These are phyloP conservation scores for Yueomyces sp. DNA, from an alignment of 1,139 yeast genomes.

Conservation along the genomic window DNA sequence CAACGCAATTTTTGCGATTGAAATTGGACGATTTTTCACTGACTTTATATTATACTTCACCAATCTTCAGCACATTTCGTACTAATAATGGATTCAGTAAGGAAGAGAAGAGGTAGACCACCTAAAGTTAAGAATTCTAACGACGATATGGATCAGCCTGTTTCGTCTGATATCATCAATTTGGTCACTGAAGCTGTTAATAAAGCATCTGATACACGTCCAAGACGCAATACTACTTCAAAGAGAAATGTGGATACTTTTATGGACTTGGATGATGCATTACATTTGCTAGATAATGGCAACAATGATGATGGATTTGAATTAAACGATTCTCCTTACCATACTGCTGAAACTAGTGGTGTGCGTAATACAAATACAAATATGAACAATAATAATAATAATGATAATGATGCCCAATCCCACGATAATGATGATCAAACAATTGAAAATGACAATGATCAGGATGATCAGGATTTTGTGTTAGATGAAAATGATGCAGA, in stretches of 20 bases:
- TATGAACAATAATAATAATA: conserved; percentile 6
- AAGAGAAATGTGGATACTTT: background rate
- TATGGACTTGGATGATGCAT: background rate
- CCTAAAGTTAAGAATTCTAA: background rate
- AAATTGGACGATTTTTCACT: no score
- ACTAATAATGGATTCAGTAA: background rate
- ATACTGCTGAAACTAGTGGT: background rate
- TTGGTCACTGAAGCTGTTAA: background rate
- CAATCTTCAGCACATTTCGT: no score
- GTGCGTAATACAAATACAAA: background rate
- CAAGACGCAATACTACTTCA: background rate
- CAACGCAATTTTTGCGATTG: no score
- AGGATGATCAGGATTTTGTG: conserved; percentile 3
- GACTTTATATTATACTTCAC: no score
- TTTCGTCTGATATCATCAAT: background rate
- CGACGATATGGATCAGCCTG: background rate
- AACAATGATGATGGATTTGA: background rate
- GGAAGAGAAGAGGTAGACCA: conserved; percentile 5
- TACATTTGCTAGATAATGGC: background rate
- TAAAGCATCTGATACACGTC: background rate
- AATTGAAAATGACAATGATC: conserved; percentile 4
- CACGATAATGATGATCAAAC: conserved; percentile 1
- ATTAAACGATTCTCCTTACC: background rate
- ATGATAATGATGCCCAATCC: conserved; percentile 1
- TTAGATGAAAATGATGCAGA: conserved; percentile 2